Conservation (phyloP, 352 stramenopile genomes). For the Pythium guiyangense region DNA sequence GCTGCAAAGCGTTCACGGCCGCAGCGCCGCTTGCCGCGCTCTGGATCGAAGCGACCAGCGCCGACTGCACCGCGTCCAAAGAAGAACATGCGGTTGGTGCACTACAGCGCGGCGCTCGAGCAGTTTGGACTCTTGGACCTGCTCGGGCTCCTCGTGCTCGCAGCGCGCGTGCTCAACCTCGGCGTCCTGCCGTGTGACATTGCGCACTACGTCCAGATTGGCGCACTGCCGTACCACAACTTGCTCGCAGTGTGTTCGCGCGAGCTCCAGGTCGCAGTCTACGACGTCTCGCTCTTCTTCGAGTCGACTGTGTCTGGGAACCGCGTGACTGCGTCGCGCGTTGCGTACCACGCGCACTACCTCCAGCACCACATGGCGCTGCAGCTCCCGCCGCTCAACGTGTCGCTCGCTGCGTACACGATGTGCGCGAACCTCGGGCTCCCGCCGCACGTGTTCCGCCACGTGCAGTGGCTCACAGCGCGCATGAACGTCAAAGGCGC, state of each 20-base stretch:
- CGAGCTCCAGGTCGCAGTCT: conserved; percentile 42
- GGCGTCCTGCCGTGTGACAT: conserved; percentile 60
- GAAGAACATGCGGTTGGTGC: background rate
- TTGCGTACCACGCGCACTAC: conserved; percentile 50
- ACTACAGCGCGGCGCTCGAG: conserved; percentile 20
- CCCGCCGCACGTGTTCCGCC: conserved; percentile 48
- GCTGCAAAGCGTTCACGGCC: no score
- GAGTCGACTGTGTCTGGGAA: conserved; percentile 36
- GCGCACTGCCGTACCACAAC: conserved; percentile 64
- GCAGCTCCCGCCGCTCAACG: conserved; percentile 65
- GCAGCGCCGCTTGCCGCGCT: background rate
- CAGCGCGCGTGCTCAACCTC: conserved; percentile 58
- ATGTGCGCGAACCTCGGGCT: conserved; percentile 56
- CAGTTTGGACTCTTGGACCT: conserved; percentile 57
- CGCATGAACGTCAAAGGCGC: conserved; percentile 40
- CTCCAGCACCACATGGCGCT: conserved; percentile 73
- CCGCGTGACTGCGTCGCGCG: conserved; percentile 27
- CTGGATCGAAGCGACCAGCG: background rate
- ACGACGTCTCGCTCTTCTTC: conserved; percentile 56
- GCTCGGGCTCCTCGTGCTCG: conserved; percentile 55
- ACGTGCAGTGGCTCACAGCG: conserved; percentile 65
- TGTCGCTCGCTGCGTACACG: conserved; percentile 41
- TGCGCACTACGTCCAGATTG: conserved; percentile 47
- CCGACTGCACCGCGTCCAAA: background rate
- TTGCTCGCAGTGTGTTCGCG: conserved; percentile 41